phyloP scores from a whole-genome alignment of 148 eudicot species.

The Silene uniflora region DNA sequence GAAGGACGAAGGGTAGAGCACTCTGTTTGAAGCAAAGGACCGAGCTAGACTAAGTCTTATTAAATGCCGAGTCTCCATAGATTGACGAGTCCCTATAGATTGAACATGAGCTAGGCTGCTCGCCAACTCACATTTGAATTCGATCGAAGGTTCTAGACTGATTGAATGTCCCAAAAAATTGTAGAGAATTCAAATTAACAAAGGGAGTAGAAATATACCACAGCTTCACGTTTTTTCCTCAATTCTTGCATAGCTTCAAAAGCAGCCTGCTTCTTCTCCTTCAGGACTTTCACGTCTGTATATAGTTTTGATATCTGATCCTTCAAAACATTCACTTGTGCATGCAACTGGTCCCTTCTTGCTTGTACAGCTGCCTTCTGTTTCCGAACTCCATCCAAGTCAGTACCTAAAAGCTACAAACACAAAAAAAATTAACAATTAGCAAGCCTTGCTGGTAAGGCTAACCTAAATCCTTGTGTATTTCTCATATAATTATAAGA shows the following conservation, averaged over 20 bases:
- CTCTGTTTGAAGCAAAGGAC: no score
- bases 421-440: background rate
- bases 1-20: no score
- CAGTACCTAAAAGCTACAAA: slow-evolving; percentile 61
- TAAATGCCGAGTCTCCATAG: no score
- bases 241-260: slow-evolving; percentile 31
- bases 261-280: slow-evolving; percentile 38
- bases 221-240: slow-evolving; percentile 43
- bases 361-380: slow-evolving; percentile 45
- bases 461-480: no score
- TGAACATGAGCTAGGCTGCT: no score
- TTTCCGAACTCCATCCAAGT: slow-evolving; percentile 72
- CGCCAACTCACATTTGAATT: no score
- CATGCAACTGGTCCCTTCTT: slow-evolving; percentile 42
- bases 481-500: no score
- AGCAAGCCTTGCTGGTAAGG: no score
- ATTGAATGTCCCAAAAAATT: no score
- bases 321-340: slow-evolving; percentile 36
- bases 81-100: no score
- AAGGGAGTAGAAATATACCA: slow-evolving; percentile 33
- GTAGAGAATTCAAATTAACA: background rate
- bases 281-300: slow-evolving; percentile 33
- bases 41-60: no score
- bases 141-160: no score
- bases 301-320: slow-evolving; percentile 39